Percentiles rank a stretch among this genome's conserved stretches.
These are phyloP conservation scores for Fragaria nilgerrensis DNA, from an alignment of 306 rosid genomes.

Conservation along the genomic window DNA sequence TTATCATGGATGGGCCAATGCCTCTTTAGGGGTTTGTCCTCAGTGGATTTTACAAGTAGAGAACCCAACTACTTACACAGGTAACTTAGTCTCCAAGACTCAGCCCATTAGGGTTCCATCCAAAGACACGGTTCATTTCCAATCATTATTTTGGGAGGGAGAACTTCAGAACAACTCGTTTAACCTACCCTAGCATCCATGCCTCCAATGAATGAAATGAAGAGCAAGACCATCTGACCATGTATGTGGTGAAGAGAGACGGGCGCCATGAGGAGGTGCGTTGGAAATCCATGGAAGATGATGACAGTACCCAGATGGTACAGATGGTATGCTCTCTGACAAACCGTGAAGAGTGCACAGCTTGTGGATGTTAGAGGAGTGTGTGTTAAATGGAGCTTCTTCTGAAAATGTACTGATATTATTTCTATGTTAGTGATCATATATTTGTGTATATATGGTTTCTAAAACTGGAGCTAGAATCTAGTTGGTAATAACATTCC, in stretches of 20 bases:
- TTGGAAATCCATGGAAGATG: constrained; percentile 13
- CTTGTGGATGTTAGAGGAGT: constrained; percentile 68
- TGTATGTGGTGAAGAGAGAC: no score
- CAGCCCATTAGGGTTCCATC: neutral
- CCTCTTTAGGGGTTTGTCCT: no score
- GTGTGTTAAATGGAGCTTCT: neutral
- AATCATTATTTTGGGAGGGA: neutral
- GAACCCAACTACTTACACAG: no score
- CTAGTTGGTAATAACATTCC: no score
- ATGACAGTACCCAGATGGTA: constrained; percentile 60
- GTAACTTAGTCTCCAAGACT: neutral
- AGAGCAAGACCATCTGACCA: neutral
- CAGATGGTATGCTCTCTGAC: constrained; percentile 84
- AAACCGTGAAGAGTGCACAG: constrained; percentile 73
- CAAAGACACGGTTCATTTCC: no score
- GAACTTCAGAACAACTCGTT: neutral
- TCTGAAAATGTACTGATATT: neutral
- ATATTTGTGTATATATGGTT: no score
- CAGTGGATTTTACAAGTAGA: no score
- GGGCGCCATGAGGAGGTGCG: no score
- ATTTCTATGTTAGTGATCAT: no score
- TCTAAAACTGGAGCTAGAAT: no score
- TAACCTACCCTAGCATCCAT: neutral
- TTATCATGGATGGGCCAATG: no score
- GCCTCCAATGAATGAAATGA: neutral